These are phyloP conservation scores for Diospyros kaki DNA, from an alignment of 148 eudicot genomes.

Conservation along the genomic window DNA sequence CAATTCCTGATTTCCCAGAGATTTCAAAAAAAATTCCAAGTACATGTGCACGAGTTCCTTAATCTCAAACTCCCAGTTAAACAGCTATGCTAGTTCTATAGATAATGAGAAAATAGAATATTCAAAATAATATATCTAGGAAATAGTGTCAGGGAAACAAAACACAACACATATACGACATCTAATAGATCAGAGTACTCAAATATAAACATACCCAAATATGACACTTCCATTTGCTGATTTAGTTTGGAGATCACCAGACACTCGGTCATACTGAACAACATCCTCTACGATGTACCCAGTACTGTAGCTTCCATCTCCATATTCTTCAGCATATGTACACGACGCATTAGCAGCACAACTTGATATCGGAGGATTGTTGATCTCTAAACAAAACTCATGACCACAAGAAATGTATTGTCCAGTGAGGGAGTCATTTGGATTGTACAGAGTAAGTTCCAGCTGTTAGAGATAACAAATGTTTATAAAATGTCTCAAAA, in stretches of 20 bases:
- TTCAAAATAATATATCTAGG: background rate
- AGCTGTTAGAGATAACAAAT: slow-evolving; percentile 42
- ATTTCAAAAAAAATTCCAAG: background rate
- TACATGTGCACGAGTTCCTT: background rate
- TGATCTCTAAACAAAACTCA: slow-evolving; percentile 59
- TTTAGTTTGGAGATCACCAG: slow-evolving; percentile 86
- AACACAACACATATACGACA: background rate
- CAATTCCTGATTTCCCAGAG: background rate
- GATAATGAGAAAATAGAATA: background rate
- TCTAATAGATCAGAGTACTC: background rate
- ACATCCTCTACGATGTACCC: slow-evolving; percentile 84
- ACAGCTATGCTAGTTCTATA: background rate
- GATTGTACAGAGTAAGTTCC: slow-evolving; percentile 72
- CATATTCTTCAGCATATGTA: slow-evolving; percentile 66
- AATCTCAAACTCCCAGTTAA: background rate
- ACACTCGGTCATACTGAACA: slow-evolving; percentile 87
- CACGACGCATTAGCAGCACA: slow-evolving; percentile 65
- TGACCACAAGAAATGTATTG: slow-evolving; percentile 48
- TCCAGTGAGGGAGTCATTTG: slow-evolving; percentile 62
- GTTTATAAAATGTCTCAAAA: slow-evolving; percentile 9
- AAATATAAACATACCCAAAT: slow-evolving; percentile 59
- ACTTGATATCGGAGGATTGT: slow-evolving; percentile 47
- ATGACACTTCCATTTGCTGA: slow-evolving; percentile 81
- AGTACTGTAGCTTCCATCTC: slow-evolving; percentile 80
- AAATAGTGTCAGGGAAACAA: background rate